Evolutionary conservation across 345 rosid species (phyloP).

Genomic region (Populus tremula): DNA sequence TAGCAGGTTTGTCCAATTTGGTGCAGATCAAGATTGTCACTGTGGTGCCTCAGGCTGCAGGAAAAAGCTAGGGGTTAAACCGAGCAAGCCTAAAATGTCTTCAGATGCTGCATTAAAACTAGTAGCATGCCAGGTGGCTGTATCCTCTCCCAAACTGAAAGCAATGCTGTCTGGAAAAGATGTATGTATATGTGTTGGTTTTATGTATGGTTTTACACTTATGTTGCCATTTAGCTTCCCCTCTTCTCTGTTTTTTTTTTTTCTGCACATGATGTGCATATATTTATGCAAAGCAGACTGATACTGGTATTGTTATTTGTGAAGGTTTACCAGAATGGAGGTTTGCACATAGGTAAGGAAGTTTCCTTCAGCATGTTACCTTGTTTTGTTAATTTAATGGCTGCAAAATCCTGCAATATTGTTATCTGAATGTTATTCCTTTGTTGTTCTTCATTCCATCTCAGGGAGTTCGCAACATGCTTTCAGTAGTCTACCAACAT

Average conservation of each 20-base stretch:
- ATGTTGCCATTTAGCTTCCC: not conserved
- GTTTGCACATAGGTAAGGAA: conserved; percentile 45
- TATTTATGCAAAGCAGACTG: conserved; percentile 23
- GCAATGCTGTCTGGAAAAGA: conserved; percentile 42
- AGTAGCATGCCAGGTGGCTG: conserved; percentile 62
- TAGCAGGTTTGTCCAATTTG: conserved; percentile 98
- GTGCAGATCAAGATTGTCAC: conserved; percentile 94
- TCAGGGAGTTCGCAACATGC: conserved; percentile 51
- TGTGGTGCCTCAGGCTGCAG: conserved; percentile 80
- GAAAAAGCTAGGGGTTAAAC: conserved; percentile 72
- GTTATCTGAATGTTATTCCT: not conserved
- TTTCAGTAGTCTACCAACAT: conserved; percentile 18
- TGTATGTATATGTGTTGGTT: conserved; percentile 29
- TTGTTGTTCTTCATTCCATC: not conserved
- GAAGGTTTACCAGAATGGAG: conserved; percentile 58
- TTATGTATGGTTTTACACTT: not conserved
- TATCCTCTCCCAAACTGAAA: conserved; percentile 55
- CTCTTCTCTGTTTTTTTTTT: conserved; percentile 6
- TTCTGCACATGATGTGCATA: not conserved
- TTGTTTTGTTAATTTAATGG: not conserved
- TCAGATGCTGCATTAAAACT: conserved; percentile 61
- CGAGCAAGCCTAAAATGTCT: conserved; percentile 57
- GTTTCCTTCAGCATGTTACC: not conserved
- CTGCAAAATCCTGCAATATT: not conserved
- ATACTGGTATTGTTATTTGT: conserved; percentile 22